Conservation (phyloP, 371 early-diverging fungal genomes). For the Lichtheimia ramosa region DNA sequence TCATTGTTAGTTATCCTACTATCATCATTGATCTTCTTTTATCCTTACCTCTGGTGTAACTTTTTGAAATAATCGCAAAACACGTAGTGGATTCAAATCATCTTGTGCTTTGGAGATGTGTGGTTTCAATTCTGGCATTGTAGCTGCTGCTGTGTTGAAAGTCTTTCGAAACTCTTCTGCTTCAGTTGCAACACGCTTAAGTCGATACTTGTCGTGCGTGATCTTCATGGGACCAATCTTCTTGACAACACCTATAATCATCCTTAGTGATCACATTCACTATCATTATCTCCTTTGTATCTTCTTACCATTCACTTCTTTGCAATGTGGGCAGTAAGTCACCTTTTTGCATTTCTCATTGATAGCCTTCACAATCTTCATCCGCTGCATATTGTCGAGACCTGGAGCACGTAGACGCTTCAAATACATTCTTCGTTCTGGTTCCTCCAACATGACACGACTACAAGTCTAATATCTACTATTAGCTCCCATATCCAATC, state of each 20-base stretch:
- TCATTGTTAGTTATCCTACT: neutral
- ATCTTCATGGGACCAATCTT: conserved; percentile 96
- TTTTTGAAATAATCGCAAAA: conserved; percentile 82
- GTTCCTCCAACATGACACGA: conserved; percentile 85
- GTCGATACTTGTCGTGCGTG: conserved; percentile 92
- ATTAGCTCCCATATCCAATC: neutral
- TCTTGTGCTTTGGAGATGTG: conserved; percentile 88
- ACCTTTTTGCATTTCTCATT: conserved; percentile 91
- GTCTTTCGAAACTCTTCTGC: conserved; percentile 72
- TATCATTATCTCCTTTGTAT: neutral
- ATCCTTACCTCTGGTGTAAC: conserved; percentile 75
- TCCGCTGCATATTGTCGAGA: conserved; percentile 80
- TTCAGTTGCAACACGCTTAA: conserved; percentile 75
- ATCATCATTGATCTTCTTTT: neutral
- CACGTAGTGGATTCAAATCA: conserved; percentile 93
- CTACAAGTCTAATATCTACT: conserved; percentile 69
- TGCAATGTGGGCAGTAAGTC: conserved; percentile 86
- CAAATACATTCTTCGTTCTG: conserved; percentile 72
- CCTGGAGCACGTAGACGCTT: conserved; percentile 73
- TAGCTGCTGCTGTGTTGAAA: conserved; percentile 71
- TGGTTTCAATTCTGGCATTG: conserved; percentile 75
- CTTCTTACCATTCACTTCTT: conserved; percentile 71
- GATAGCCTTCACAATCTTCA: conserved; percentile 80
- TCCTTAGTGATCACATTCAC: conserved; percentile 1
- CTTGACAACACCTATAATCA: conserved; percentile 73